A percentile compares a stretch with the other conserved stretches of the same genome.
Conservation (phyloP, 1,139 yeast species). For the Pichia sp. region DNA sequence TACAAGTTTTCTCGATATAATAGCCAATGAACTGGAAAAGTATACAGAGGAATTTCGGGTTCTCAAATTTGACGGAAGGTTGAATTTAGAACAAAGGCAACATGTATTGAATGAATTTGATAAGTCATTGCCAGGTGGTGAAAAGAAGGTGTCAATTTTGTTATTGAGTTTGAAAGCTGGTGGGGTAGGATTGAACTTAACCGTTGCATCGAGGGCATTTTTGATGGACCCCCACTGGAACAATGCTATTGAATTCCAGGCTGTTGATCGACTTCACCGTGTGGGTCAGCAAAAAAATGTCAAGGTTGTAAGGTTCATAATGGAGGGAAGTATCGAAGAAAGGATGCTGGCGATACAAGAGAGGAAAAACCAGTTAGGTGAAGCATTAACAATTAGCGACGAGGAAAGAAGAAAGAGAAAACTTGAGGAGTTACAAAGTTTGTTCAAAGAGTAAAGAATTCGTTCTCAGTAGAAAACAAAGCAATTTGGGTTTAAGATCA, state of each 20-base stretch:
- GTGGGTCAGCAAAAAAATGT: constrained; percentile 81
- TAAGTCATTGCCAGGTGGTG: constrained; percentile 22
- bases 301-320: constrained; percentile 72
- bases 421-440: constrained; percentile 74
- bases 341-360: constrained; percentile 87
- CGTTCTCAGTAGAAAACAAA: constrained; percentile 11
- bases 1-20: constrained; percentile 73
- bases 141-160: constrained; percentile 49
- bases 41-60: constrained; percentile 44
- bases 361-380: constrained; percentile 79
- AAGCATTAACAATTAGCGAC: constrained; percentile 76
- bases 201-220: constrained; percentile 80
- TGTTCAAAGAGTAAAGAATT: constrained; percentile 40
- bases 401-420: constrained; percentile 66
- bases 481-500: constrained; percentile 7
- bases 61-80: constrained; percentile 77
- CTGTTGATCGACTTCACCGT: constrained; percentile 89
- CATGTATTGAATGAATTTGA: constrained; percentile 54
- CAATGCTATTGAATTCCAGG: constrained; percentile 90
- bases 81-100: constrained; percentile 64
- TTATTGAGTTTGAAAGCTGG: constrained; percentile 86
- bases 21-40: constrained; percentile 57
- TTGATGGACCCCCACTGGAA: constrained; percentile 99
- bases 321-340: constrained; percentile 83
- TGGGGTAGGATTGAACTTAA: constrained; percentile 89